A percentile compares a stretch with the other conserved stretches of the same genome.
These are phyloP conservation scores for Suhomyces kunorum DNA, from an alignment of 1,139 yeast genomes.

Conservation along the genomic window DNA sequence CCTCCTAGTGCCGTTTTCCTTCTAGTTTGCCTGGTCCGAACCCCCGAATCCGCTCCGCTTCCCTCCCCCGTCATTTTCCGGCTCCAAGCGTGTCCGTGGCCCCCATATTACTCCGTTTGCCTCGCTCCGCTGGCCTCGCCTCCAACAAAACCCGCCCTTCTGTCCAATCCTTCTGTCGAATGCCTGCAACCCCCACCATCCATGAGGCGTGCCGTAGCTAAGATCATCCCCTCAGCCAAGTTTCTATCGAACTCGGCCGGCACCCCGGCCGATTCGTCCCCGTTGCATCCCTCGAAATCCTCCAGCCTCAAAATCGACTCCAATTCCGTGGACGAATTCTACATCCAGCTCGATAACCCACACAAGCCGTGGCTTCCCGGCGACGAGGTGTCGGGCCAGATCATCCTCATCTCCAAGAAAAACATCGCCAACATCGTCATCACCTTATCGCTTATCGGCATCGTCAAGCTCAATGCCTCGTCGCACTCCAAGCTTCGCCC, in stretches of 20 bases:
- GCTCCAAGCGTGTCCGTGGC: too few relatives aligned
- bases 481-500: constrained; percentile 55
- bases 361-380: constrained; percentile 71
- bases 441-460: constrained; percentile 55
- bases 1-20: too few relatives aligned
- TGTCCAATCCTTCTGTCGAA: constrained; percentile 1
- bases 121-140: too few relatives aligned
- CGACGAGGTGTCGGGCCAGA: constrained; percentile 66
- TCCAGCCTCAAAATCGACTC: constrained; percentile 41
- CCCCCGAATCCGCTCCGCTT: too few relatives aligned
- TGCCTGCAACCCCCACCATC: constrained; percentile 9
- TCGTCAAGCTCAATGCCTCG: constrained; percentile 54
- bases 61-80: too few relatives aligned
- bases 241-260: constrained; percentile 7
- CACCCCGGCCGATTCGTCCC: constrained; percentile 3
- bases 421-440: constrained; percentile 57
- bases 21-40: too few relatives aligned
- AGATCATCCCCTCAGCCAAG: constrained; percentile 35
- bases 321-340: constrained; percentile 60
- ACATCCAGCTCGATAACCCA: constrained; percentile 68
- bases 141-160: neutral
- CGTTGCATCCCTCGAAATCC: constrained; percentile 5
- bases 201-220: constrained; percentile 49
- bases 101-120: neutral
- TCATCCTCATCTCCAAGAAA: constrained; percentile 55